These are phyloP conservation scores for Acacia crassicarpa DNA, from an alignment of 306 rosid genomes.

Conservation along the genomic window DNA sequence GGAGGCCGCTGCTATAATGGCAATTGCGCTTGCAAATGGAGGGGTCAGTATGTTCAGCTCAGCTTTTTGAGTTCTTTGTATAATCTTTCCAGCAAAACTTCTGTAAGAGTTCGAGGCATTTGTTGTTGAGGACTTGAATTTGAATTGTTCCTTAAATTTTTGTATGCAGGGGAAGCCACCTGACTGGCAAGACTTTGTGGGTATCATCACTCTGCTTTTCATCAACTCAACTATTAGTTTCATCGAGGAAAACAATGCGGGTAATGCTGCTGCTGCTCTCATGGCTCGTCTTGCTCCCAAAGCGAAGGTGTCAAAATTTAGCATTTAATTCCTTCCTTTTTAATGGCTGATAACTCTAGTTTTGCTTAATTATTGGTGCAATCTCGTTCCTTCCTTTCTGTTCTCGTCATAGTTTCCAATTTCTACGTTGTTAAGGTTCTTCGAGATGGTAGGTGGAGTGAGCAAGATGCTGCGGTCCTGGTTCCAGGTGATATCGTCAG, in stretches of 20 bases:
- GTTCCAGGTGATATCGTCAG: conserved; percentile 95
- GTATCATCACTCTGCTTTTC: conserved; percentile 83
- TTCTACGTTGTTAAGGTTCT: conserved; percentile 65
- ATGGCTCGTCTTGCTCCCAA: conserved; percentile 99
- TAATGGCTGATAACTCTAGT: background rate
- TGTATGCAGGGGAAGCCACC: conserved; percentile 82
- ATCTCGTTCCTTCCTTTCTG: background rate
- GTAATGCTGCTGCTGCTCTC: conserved; percentile 98
- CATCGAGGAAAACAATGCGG: conserved; percentile 96
- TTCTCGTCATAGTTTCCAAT: conserved; percentile 6
- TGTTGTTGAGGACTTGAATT: conserved; percentile 24
- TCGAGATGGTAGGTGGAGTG: conserved; percentile 97
- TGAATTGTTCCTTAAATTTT: conserved; percentile 8
- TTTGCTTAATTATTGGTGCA: background rate
- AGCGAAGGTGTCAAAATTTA: conserved; percentile 70
- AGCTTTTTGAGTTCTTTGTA: conserved; percentile 15
- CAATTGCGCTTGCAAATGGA: conserved; percentile 98
- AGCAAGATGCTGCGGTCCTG: conserved; percentile 76
- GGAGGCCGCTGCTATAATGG: conserved; percentile 99
- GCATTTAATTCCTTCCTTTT: background rate
- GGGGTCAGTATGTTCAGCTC: conserved; percentile 59
- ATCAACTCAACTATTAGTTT: conserved; percentile 98
- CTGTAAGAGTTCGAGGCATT: background rate
- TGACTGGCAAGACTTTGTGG: conserved; percentile 99
- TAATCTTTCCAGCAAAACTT: background rate